Base-by-base conservation (phyloP, 345 rosid genomes). In the Litchi chinensis region DNA sequence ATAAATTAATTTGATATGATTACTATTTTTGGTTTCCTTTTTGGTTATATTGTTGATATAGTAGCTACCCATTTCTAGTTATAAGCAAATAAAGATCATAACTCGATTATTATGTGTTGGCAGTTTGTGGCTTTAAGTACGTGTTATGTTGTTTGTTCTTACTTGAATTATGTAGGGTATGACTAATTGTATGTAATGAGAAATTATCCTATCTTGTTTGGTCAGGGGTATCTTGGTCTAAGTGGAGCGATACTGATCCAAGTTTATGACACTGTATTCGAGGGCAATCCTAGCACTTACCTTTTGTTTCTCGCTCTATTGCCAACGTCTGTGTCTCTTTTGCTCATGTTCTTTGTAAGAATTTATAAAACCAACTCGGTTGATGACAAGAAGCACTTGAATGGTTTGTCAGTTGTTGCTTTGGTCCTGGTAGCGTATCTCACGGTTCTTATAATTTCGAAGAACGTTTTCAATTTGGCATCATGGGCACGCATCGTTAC, bases 181-280 rank as follows among this genome's bases (percentile, higher is more conserved):
- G 48, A 9, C 4, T 57, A 54, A 70, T 48, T 68, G n/a, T 18
- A 0, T 56, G 9, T 16, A 66, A 43, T 43, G 18, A 68, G 12
- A 10, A 28, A n/a, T 68, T 54, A 15, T n/a, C 22, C 18, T 57
- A 28, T 59, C 11, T 67, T 83, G 21, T 1, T 28, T 79, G 78
- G 46, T 28, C 88, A 95, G 99, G 98, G 97, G 0, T 95, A 89
- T 89, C 93, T 93, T 21, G 99, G 99, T 78, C 87, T 95, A 78
- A 90, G 99, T 10, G 95, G 98, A 71, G 99, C 97, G 12, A 86
- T 91, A 5, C 73, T 95, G 1, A 91, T 95, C 80, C 97, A 89
- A 79, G 72, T 88, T 39, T 95, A 93, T 22, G 80, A 86, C 46
- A 88, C 96, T 1, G 68, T 88, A 28, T 90, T 83, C n/a, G 75